Base-by-base conservation (phyloP, 176 grass and related monocot species). In the Avena insularis region DNA sequence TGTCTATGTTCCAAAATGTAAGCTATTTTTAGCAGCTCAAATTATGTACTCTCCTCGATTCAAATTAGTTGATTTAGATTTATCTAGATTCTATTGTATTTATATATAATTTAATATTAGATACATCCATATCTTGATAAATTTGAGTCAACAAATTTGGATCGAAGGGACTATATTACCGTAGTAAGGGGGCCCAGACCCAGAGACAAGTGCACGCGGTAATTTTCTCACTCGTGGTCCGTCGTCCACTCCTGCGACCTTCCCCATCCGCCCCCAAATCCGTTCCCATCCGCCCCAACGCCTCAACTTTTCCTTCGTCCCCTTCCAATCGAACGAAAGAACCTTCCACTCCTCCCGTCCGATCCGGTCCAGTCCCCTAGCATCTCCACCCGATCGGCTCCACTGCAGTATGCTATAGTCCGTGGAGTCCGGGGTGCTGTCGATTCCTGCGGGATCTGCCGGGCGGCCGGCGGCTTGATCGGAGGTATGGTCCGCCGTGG, bases 361-460 rank as follows among this genome's bases (percentile, higher is more conserved):
- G 6, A 7, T 20, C 11, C 11, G 47, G 10, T 31, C 40, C 36
- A 78, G 50, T 17, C 29, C 62, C 46, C 46, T 35, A 19, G 46
- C 62, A 25, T 53, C 62, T n/a, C 46, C 6, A 36, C 27, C 46
- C 46, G 25, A 81, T 53, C 27, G 27, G 6, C 27, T 66, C 43
- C 43, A 13, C 43, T 53, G 64, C 80, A 23, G 12, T 11, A 82
- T 82, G 80, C 48, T 56, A 56, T 82, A 82, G 65, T 51, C 65
- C 29, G 29, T 23, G 80, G 64, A 70, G 31, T 21, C 12, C 20
- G 65, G 1, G 29, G 65, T 15, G 49, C 46, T 55, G 33, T 82
- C 49, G 80, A 25, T 70, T 56, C 47, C 64, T 33, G 65, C 20
- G 64, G 64, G 80, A 82, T 82, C 80, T 55, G 80, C 80, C 17